Percentiles rank a stretch among this genome's conserved stretches.
Evolutionary conservation across 495 filamentous ascomycete species (phyloP).

Genomic region (Thermothielavioides terrestris): DNA sequence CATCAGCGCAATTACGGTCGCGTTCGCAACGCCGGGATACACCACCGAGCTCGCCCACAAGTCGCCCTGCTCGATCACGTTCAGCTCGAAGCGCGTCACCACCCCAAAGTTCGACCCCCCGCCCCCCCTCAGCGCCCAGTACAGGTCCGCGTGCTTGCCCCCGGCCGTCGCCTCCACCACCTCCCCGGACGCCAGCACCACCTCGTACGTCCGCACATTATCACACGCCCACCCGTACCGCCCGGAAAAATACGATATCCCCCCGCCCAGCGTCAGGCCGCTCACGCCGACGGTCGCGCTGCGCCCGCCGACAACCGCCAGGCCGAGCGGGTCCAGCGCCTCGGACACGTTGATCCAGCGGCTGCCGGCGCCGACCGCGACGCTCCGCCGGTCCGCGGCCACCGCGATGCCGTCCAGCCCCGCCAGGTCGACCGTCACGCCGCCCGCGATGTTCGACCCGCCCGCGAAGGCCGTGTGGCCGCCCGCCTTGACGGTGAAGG

Average conservation of each 20-base stretch:
- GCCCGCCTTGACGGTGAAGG: slow-evolving; percentile 45
- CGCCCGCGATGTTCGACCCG: slow-evolving; percentile 36
- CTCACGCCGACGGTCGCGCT: slow-evolving; percentile 47
- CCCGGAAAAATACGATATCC: slow-evolving; percentile 35
- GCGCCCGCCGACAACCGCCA: slow-evolving; percentile 49
- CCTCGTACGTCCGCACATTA: slow-evolving; percentile 42
- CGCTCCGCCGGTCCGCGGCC: slow-evolving; percentile 24
- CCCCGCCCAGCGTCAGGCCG: slow-evolving; percentile 52
- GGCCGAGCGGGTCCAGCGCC: slow-evolving; percentile 36
- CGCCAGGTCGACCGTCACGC: slow-evolving; percentile 48
- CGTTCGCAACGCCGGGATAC: slow-evolving; percentile 13
- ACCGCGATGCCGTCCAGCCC: slow-evolving; percentile 37
- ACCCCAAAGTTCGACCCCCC: slow-evolving; percentile 52
- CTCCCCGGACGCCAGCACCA: slow-evolving; percentile 38
- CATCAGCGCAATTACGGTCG: slow-evolving; percentile 15
- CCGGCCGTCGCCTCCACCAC: slow-evolving; percentile 38
- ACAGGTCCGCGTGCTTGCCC: slow-evolving; percentile 41
- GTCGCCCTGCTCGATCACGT: slow-evolving; percentile 17
- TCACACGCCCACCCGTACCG: slow-evolving; percentile 23
- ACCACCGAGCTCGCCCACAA: slow-evolving; percentile 20
- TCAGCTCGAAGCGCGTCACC: slow-evolving; percentile 35
- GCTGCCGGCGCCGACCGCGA: slow-evolving; percentile 38
- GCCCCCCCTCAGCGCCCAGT: slow-evolving; percentile 50
- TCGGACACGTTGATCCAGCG: slow-evolving; percentile 48
- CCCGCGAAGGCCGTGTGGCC: slow-evolving; percentile 47